Evolutionary conservation across 2,329 filamentous ascomycete genomes (phyloP), one percentile per base, ranked within the genome.

Genomic region (Verticillium longisporum): DNA sequence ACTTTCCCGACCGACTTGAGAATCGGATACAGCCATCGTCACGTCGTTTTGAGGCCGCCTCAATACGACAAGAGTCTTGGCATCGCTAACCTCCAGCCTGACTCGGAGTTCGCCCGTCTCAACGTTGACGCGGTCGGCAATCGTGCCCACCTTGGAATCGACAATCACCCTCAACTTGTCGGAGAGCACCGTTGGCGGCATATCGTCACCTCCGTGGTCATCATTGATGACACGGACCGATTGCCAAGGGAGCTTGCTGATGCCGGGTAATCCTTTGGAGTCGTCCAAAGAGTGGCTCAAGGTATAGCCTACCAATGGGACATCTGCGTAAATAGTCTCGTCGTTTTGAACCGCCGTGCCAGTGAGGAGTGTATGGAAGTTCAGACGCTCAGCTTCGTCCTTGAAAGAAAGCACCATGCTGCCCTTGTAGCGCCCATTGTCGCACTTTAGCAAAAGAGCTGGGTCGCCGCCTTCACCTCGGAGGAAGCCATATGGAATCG

Each of bases 71-170:
- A 95, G 75, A 14, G 85, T 78, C 57, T 85, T 85, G 26, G 81
- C 80, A 59, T 85, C 82, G 60, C 81, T 79, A 36, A 88, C 83
- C 65, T 89, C 85, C 37, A 92, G 77, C 34, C 85, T 81, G 57
- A 92, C 72, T 67, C 85, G 85, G 66, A 92, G 72, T 73, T 92
- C 89, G n/a, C 89, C 89, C 11, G 88, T 88, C 1, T 82, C 88
- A 68, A 96, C 80, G 67, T 96, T 96, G 69, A 97, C 81, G 41
- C 92, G 85, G 74, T 97, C 93, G 1, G 90, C 91, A 15, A 96
- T 79, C 53, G 88, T 91, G 57, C 92, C 91, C 66, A 88, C 86
- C 63, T 89, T 85, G 65, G 89, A 91, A 61, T 92, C 87, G 36
- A 91, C 80, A 59, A 96, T 83, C 18, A 96, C 81, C 33, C 92